Evolutionary conservation across 2,329 filamentous ascomycete species (phyloP), one percentile per base, ranked within the genome.

Genomic region (Fusarium tricinctum): DNA sequence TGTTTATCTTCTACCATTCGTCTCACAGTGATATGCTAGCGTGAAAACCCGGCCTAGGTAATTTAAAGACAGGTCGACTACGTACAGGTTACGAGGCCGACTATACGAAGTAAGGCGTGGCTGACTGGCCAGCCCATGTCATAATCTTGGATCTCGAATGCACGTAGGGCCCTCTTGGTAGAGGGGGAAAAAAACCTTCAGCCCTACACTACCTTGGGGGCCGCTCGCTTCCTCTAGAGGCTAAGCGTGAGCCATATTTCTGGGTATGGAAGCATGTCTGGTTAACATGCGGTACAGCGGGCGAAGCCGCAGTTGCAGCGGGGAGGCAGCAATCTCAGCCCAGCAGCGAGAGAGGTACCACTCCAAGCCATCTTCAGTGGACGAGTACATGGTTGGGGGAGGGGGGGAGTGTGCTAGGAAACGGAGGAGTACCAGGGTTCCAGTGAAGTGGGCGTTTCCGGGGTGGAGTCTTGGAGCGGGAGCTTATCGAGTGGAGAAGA

Each of bases 221-320:
- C 50, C 39, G 52, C 53, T 72, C 58, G 46, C 65, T 73, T 60
- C 70, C 70, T 71, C 70, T 73, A 73, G 70, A 73, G 70, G 70
- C 45, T 68, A 73, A 73, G 70, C 70, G 70, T 71, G 68, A 59
- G 65, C 60, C 66, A 40, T 51, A 63, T 60, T 66, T 51, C 61
- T 58, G 58, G 66, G 48, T 49, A 50, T 35, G 57, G 63, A 62
- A 53, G 62, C 50, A 70, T 51, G 53, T 51, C 42, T 66, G 43
- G 43, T 64, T 46, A 65, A 68, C 70, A 68, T 48, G 60, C 66
- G 54, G 66, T 49, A 58, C 58, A 60, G 63, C 70, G 70, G 70
- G 70, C 57, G 63, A 65, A 63, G 70, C 70, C 70, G 70, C 69
- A 39, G 63, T 70, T 71, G 68, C 68, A 72, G 70, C 66, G 64